phyloP scores from a whole-genome alignment of 2,329 filamentous ascomycete genomes.

The Fusarium pseudograminearum region DNA sequence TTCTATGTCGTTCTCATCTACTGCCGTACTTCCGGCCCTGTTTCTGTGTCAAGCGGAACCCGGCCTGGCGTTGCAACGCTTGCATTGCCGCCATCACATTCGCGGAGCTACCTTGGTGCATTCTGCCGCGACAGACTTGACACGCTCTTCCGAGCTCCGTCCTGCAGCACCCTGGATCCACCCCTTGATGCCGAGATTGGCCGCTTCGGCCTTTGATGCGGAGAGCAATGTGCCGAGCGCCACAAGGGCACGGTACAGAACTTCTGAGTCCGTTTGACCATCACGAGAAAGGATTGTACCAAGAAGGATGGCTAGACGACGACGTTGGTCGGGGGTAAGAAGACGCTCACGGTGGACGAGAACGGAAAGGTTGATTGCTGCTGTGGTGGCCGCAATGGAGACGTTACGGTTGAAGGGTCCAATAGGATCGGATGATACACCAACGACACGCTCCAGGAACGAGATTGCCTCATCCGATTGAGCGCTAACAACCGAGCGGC shows the following conservation, averaged over 20 bases:
- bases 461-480: constrained; percentile 68
- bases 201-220: constrained; percentile 61
- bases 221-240: constrained; percentile 80
- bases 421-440: constrained; percentile 61
- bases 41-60: constrained; percentile 8
- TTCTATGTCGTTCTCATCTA: constrained; percentile 23
- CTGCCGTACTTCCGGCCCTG: constrained; percentile 14
- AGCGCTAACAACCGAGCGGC: constrained; percentile 73
- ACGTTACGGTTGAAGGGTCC: constrained; percentile 79
- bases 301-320: constrained; percentile 69
- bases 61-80: constrained; percentile 24
- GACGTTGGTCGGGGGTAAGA: constrained; percentile 50
- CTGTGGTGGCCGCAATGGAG: constrained; percentile 82
- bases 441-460: constrained; percentile 73
- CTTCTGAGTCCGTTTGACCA: constrained; percentile 79
- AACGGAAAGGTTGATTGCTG: constrained; percentile 87
- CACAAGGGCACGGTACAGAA: constrained; percentile 84
- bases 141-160: constrained; percentile 59
- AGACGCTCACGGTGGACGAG: constrained; percentile 66
- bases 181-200: constrained; percentile 55
- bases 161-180: constrained; percentile 60
- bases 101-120: constrained; percentile 35
- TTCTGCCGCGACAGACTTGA: constrained; percentile 50
- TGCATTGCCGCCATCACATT: constrained; percentile 26
- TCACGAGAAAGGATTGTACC: constrained; percentile 69